A percentile compares a stretch with the other conserved stretches of the same genome.
Conservation (phyloP, 129 eudicot species). For the Silybum marianum region DNA sequence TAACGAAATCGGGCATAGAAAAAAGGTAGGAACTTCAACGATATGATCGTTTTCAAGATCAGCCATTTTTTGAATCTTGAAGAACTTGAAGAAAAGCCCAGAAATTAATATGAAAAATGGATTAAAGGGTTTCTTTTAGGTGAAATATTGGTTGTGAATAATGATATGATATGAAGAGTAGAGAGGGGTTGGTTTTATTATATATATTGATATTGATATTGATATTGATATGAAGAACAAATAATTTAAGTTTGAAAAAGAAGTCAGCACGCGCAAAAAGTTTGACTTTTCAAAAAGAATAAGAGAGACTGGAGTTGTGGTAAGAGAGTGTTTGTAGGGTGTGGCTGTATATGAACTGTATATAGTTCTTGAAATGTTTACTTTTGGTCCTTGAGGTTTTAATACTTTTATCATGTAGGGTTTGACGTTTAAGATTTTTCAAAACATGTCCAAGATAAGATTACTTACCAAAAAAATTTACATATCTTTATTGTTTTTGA, state of each 20-base stretch:
- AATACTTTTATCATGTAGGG: neutral
- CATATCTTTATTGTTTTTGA: no score
- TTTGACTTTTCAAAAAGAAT: conserved; percentile 29
- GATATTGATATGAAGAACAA: neutral
- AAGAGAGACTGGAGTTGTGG: neutral
- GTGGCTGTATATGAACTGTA: neutral
- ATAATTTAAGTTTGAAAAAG: neutral
- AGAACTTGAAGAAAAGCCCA: neutral
- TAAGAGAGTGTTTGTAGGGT: neutral
- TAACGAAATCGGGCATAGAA: conserved; percentile 67
- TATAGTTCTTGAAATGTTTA: neutral
- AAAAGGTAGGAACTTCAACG: conserved; percentile 57
- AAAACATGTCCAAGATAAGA: neutral
- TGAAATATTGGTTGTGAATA: conserved; percentile 5
- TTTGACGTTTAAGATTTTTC: neutral
- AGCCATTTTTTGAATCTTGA: conserved; percentile 23
- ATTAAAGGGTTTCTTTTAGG: conserved; percentile 14
- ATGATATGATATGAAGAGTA: neutral
- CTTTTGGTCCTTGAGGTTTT: neutral
- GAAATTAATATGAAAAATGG: neutral
- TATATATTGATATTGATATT: no score
- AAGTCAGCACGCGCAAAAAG: conserved; percentile 46
- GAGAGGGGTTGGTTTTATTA: conserved; percentile 17
- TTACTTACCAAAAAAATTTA: neutral
- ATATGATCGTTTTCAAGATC: conserved; percentile 22